These are phyloP conservation scores for Phalaenopsis hybrid DNA, from an alignment of 116 monocot species.

Conservation along the genomic window DNA sequence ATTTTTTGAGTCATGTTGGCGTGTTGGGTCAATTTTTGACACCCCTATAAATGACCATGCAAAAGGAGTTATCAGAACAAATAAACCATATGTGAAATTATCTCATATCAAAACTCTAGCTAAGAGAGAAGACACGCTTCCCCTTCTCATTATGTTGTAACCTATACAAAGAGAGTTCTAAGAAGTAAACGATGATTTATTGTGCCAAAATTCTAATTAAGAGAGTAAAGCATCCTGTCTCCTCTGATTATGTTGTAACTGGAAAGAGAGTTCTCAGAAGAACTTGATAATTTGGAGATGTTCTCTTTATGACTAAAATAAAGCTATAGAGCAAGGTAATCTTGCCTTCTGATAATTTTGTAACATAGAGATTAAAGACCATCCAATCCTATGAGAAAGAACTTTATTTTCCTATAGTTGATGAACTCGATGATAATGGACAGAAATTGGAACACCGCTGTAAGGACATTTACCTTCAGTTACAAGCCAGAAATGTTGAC, in stretches of 20 bases:
- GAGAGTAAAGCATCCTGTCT: background rate
- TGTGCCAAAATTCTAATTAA: background rate
- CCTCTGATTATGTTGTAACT: background rate
- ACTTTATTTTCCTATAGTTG: background rate
- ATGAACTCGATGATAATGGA: background rate
- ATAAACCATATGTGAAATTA: background rate
- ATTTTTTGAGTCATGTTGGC: no score
- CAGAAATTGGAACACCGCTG: background rate
- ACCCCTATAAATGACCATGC: background rate
- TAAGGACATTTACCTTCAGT: background rate
- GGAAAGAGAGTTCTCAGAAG: background rate
- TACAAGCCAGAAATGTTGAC: background rate
- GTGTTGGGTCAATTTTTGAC: no score
- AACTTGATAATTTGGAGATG: background rate
- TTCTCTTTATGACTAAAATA: background rate
- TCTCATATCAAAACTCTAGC: background rate
- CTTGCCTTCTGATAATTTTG: background rate
- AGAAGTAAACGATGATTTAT: background rate
- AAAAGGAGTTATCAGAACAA: constrained; percentile 8
- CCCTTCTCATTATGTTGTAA: background rate
- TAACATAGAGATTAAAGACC: background rate
- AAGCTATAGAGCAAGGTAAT: background rate
- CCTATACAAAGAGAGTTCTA: no score
- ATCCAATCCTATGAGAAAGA: background rate
- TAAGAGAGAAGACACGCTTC: background rate